Conservation (phyloP, 495 filamentous ascomycete genomes). For the Rhypophila decipiens region DNA sequence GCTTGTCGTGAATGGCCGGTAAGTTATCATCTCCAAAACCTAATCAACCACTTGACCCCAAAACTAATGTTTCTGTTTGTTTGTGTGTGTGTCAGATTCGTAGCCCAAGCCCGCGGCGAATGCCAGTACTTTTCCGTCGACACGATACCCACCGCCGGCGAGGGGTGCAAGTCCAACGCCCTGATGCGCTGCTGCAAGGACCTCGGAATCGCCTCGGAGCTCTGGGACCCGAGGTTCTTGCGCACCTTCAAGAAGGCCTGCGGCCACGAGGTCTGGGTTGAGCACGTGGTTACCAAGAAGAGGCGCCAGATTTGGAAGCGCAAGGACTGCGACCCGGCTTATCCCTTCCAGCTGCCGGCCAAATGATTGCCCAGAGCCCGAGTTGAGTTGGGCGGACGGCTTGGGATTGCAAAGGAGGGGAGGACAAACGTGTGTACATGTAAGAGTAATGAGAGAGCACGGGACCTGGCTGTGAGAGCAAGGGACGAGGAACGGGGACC, state of each 20-base stretch:
- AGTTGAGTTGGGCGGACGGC: too few relatives aligned
- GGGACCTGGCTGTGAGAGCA: too few relatives aligned
- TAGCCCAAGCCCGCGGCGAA: conserved; percentile 89
- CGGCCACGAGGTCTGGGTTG: conserved; percentile 66
- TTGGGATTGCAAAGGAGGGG: neutral
- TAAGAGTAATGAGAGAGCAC: neutral
- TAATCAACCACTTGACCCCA: neutral
- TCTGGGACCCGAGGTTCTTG: conserved; percentile 96
- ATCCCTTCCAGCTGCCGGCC: conserved; percentile 51
- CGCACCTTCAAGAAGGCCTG: conserved; percentile 55
- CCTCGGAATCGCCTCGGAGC: conserved; percentile 85
- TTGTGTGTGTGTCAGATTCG: conserved; percentile 52
- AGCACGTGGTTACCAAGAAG: conserved; percentile 67
- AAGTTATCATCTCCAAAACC: conserved; percentile 26
- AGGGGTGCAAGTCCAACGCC: conserved; percentile 95
- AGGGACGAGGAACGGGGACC: too few relatives aligned
- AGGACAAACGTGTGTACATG: neutral
- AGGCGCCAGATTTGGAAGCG: conserved; percentile 79
- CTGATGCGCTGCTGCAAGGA: conserved; percentile 97
- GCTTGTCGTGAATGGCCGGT: conserved; percentile 84
- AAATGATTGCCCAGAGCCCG: neutral
- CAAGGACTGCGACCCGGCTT: conserved; percentile 74
- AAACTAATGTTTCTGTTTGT: too few relatives aligned
- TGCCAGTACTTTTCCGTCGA: conserved; percentile 90
- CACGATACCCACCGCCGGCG: conserved; percentile 91